Conservation (phyloP, 2,329 filamentous ascomycete genomes). For the Xylaria sp. region DNA sequence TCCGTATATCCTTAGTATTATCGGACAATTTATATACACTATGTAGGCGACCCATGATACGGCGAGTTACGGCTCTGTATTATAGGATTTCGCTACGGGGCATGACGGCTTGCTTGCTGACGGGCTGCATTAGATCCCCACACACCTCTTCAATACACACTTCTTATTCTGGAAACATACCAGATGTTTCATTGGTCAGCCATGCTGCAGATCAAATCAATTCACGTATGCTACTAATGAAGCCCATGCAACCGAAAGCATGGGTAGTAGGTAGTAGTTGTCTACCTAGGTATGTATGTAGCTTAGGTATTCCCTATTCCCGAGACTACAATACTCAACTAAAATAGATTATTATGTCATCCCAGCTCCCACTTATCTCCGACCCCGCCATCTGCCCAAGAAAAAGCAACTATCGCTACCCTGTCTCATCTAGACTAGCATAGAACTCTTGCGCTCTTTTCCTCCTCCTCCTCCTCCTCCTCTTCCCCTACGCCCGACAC, state of each 20-base stretch:
- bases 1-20: background rate
- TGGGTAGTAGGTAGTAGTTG: too few species aligned
- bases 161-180: conserved; percentile 8
- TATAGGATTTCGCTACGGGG: background rate
- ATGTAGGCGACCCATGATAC: background rate
- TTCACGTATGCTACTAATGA: background rate
- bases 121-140: background rate
- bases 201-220: background rate
- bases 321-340: background rate
- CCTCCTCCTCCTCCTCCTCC: too few species aligned
- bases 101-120: background rate
- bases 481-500: too few species aligned
- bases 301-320: background rate
- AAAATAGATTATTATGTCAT: conserved; percentile 5
- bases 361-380: background rate
- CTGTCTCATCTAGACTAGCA: background rate
- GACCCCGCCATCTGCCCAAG: background rate
- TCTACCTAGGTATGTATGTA: too few species aligned
- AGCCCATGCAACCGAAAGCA: background rate
- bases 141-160: background rate
- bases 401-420: background rate
- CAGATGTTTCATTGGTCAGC: background rate
- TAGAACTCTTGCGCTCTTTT: too few species aligned
- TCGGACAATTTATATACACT: background rate
- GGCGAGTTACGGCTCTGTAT: background rate